Conservation (phyloP, 2,329 filamentous ascomycete species). For the Colletotrichum kahawae region DNA sequence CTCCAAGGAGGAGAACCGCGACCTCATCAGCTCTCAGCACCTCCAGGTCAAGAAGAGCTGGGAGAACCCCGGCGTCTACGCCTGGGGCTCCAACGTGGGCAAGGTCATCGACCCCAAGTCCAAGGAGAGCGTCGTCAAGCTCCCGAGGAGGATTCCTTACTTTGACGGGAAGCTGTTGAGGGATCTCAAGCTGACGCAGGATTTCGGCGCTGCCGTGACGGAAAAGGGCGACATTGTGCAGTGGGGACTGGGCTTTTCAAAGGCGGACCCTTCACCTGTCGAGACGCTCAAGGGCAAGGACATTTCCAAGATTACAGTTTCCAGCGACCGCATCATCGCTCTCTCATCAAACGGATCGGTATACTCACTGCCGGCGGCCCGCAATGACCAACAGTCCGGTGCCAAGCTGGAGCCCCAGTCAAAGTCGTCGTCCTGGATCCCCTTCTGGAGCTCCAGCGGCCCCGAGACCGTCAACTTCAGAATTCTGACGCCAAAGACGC, state of each 20-base stretch:
- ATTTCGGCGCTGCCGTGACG: constrained; percentile 84
- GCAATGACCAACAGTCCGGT: constrained; percentile 70
- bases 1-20: constrained; percentile 74
- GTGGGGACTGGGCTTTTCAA: constrained; percentile 83
- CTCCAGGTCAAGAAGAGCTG: constrained; percentile 84
- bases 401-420: constrained; percentile 64
- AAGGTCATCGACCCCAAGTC: constrained; percentile 86
- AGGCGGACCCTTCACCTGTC: constrained; percentile 65
- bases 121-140: constrained; percentile 78
- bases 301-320: constrained; percentile 76
- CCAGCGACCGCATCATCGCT: constrained; percentile 82
- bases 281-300: constrained; percentile 83
- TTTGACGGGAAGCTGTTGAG: constrained; percentile 86
- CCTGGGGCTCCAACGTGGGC: constrained; percentile 89
- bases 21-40: constrained; percentile 83
- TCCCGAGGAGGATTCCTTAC: constrained; percentile 76
- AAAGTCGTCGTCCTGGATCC: constrained; percentile 66
- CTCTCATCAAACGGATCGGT: constrained; percentile 77
- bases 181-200: constrained; percentile 83
- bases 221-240: constrained; percentile 90
- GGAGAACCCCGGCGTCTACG: constrained; percentile 86
- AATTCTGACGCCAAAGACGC: constrained; percentile 66
- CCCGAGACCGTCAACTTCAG: constrained; percentile 69
- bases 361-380: constrained; percentile 83
- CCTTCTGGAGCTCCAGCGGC: constrained; percentile 64